Evolutionary conservation across 208 protist genomes (phyloP).

Genomic region (Trypanosoma lewisi): DNA sequence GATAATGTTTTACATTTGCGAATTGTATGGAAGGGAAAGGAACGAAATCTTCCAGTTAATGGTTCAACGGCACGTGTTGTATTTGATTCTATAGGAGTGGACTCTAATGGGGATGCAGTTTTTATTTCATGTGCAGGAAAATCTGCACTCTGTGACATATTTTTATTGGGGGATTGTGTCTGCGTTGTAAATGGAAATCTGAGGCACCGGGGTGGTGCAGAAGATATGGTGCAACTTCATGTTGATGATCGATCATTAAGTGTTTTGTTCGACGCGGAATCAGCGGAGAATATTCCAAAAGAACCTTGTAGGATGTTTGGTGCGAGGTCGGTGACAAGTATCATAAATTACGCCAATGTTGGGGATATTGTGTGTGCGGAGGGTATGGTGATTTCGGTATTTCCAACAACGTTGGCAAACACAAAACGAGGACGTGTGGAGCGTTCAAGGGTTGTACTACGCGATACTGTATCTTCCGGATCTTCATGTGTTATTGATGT

Average conservation of each 20-base stretch:
- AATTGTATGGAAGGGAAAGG: slow-evolving; percentile 56
- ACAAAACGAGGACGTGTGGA: slow-evolving; percentile 68
- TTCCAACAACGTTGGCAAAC: slow-evolving; percentile 25
- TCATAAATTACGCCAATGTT: slow-evolving; percentile 28
- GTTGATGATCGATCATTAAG: slow-evolving; percentile 38
- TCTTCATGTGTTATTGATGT: slow-evolving; percentile 35
- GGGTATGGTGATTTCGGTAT: slow-evolving; percentile 37
- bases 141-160: slow-evolving; percentile 16
- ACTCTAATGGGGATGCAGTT: slow-evolving; percentile 52
- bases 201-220: slow-evolving; percentile 26
- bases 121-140: slow-evolving; percentile 27
- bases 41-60: slow-evolving; percentile 7
- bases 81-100: slow-evolving; percentile 49
- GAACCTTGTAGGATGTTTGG: slow-evolving; percentile 39
- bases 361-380: slow-evolving; percentile 53
- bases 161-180: slow-evolving; percentile 31
- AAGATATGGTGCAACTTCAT: slow-evolving; percentile 36
- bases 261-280: slow-evolving; percentile 17
- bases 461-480: slow-evolving; percentile 3
- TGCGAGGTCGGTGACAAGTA: slow-evolving; percentile 30
- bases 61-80: slow-evolving; percentile 16
- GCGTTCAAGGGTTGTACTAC: slow-evolving; percentile 35
- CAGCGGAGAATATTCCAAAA: slow-evolving; percentile 27
- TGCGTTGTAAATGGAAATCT: slow-evolving; percentile 32
- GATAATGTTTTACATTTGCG: slow-evolving; percentile 50